Conservation (phyloP, 768 basidiomycete genomes). For the Tricholomella constricta region DNA sequence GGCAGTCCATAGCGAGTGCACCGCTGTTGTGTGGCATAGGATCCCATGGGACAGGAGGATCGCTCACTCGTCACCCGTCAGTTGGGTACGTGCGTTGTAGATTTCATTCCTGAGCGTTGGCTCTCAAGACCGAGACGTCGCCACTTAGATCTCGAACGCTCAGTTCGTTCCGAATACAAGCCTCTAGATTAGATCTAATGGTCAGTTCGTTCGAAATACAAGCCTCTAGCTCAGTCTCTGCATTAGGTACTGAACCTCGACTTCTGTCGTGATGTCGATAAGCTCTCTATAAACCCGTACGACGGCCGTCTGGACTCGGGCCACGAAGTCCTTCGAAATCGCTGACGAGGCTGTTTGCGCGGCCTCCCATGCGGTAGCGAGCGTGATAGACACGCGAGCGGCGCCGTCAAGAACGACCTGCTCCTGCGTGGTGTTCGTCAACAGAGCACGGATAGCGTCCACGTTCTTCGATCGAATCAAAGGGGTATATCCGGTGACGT, state of each 20-base stretch:
- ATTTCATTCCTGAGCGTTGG: too few relatives aligned
- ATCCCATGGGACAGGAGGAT: too few relatives aligned
- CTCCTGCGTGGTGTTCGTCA: conserved; percentile 13
- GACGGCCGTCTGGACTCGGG: conserved; percentile 1
- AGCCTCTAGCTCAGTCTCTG: not conserved
- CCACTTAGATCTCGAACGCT: too few relatives aligned
- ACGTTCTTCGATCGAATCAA: conserved; percentile 4
- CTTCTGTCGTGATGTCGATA: conserved; percentile 13
- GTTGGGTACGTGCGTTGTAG: too few relatives aligned
- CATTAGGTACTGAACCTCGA: conserved; percentile 13
- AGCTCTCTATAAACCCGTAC: conserved; percentile 6
- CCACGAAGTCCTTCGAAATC: not conserved
- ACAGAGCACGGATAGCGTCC: conserved; percentile 1
- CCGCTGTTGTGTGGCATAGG: too few relatives aligned
- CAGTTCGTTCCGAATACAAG: too few relatives aligned
- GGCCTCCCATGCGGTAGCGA: conserved; percentile 5
- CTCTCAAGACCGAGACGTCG: too few relatives aligned
- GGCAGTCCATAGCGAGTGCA: too few relatives aligned
- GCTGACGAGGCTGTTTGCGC: not conserved
- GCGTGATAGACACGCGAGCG: not conserved
- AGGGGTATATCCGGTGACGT: conserved; percentile 1
- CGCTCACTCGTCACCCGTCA: too few relatives aligned
- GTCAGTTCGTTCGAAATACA: not conserved
- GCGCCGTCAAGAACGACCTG: conserved; percentile 8
- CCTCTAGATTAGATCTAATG: too few relatives aligned